phyloP scores from a whole-genome alignment of 768 basidiomycete genomes.

The Russula ochroleuca region DNA sequence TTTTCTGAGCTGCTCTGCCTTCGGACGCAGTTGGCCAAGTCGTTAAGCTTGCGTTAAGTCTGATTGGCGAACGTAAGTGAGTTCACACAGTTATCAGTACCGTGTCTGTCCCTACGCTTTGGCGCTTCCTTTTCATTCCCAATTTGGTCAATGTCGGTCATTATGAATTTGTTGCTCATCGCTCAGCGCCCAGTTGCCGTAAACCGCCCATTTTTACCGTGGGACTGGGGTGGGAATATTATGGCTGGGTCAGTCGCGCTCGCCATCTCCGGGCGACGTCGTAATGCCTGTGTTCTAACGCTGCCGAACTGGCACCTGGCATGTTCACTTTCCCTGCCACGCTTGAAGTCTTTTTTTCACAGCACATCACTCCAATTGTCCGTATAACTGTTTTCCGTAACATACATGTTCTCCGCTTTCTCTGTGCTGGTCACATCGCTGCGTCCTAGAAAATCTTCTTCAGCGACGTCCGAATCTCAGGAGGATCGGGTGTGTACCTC shows the following conservation, averaged over 20 bases:
- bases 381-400: neutral
- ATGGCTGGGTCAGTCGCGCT: neutral
- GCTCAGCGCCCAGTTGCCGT: no score
- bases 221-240: neutral
- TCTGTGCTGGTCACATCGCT: constrained; percentile 18
- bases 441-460: neutral
- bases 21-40: neutral
- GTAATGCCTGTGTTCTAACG: neutral
- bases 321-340: neutral
- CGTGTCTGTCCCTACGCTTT: neutral
- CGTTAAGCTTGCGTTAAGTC: no score
- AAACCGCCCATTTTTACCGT: neutral
- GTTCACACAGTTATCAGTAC: neutral
- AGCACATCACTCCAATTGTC: neutral
- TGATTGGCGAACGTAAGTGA: neutral
- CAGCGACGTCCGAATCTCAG: neutral
- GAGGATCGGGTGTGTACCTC: neutral
- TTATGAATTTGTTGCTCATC: neutral
- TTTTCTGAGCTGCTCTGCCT: neutral
- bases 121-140: neutral
- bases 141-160: neutral
- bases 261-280: neutral
- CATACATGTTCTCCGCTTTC: neutral
- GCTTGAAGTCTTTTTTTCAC: neutral
- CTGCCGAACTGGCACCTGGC: neutral